Evolutionary conservation across 2,329 filamentous ascomycete genomes (phyloP).

Genomic region (Pseudogymnoascus sp.): DNA sequence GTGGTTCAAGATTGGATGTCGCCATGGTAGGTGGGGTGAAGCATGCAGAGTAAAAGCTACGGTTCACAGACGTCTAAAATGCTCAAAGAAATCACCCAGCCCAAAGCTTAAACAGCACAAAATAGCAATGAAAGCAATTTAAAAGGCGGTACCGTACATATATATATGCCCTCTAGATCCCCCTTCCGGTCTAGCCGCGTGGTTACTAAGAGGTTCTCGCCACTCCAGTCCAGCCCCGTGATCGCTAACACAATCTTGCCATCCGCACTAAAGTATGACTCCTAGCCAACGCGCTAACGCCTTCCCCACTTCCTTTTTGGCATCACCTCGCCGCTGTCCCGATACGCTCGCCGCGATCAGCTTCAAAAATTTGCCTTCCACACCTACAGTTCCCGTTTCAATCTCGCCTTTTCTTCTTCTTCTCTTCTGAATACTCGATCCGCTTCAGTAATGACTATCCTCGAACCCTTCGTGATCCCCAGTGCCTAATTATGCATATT

Average conservation of each 20-base stretch:
- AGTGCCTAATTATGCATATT: no score
- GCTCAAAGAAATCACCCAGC: background rate
- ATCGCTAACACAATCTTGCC: background rate
- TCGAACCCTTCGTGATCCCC: no score
- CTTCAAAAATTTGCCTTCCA: no score
- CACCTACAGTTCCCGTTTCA: no score
- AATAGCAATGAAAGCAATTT: background rate
- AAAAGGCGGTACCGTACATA: background rate
- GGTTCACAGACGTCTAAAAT: background rate
- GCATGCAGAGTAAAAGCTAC: background rate
- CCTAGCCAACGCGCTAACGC: background rate
- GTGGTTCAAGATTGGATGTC: background rate
- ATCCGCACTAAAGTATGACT: background rate
- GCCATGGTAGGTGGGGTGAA: background rate
- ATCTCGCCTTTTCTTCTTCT: no score
- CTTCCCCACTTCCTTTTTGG: background rate
- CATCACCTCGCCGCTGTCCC: background rate
- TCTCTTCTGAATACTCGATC: no score
- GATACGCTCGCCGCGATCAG: no score
- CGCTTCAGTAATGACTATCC: no score
- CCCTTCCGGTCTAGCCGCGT: no score
- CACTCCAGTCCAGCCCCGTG: background rate
- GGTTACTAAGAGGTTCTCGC: no score
- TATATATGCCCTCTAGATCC: background rate
- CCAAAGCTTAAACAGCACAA: background rate